Evolutionary conservation across 768 basidiomycete species (phyloP).

Genomic region (Fistulinella prunicolor): DNA sequence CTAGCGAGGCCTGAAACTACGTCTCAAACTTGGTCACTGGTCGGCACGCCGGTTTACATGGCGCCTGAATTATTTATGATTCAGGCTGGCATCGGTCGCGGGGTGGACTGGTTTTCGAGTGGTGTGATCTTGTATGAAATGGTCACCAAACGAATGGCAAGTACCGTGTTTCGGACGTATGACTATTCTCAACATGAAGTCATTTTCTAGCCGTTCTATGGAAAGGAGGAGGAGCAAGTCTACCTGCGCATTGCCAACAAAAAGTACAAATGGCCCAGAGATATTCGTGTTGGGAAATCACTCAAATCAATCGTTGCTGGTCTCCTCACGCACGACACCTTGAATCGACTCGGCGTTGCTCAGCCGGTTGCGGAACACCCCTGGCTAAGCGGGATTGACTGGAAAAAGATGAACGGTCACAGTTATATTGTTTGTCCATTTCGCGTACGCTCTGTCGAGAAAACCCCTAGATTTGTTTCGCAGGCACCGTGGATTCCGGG

Average conservation of each 20-base stretch:
- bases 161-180: constrained; percentile 11
- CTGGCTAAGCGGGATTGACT: constrained; percentile 47
- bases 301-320: constrained; percentile 42
- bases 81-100: constrained; percentile 23
- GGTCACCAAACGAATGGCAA: constrained; percentile 36
- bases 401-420: constrained; percentile 43
- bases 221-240: constrained; percentile 24
- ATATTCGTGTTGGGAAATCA: constrained; percentile 35
- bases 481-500: constrained; percentile 46
- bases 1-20: constrained; percentile 24
- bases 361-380: constrained; percentile 39
- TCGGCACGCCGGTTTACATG: constrained; percentile 48
- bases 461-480: not conserved
- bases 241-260: constrained; percentile 27
- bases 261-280: constrained; percentile 39
- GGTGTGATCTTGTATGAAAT: constrained; percentile 55
- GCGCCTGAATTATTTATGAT: constrained; percentile 44
- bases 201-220: constrained; percentile 26
- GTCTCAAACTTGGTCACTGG: constrained; percentile 30
- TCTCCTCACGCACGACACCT: constrained; percentile 38
- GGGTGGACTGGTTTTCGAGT: constrained; percentile 55
- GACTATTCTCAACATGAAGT: not conserved
- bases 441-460: not conserved
- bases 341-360: constrained; percentile 39
- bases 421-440: constrained; percentile 42